These are phyloP conservation scores for Chrysopogon serrulatus DNA, from an alignment of 176 grass and related monocot species.

Conservation along the genomic window DNA sequence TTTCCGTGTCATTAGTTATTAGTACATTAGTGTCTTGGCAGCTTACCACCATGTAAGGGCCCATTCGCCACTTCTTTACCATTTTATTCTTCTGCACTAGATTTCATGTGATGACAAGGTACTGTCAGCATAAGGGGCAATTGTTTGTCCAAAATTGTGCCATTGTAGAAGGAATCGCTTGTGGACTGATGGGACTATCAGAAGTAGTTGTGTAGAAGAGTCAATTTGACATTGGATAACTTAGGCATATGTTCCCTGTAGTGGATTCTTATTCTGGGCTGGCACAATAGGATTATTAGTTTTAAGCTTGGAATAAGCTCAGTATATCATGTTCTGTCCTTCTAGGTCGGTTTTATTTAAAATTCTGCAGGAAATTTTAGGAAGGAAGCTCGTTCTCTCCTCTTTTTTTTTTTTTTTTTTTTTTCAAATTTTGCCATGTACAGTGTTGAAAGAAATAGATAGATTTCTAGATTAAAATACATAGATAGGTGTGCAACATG, in stretches of 20 bases:
- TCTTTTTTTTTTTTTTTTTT: no score
- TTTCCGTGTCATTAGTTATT: not conserved
- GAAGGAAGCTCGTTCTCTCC: not conserved
- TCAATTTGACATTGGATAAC: not conserved
- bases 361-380: not conserved
- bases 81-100: not conserved
- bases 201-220: not conserved
- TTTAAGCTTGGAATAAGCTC: not conserved
- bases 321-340: not conserved
- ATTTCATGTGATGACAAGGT: not conserved
- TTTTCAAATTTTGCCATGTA: not conserved
- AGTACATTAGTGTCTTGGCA: not conserved
- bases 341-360: not conserved
- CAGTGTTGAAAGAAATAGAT: not conserved
- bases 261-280: not conserved
- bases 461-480: not conserved
- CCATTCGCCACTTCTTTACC: not conserved
- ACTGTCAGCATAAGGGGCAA: not conserved
- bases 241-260: not conserved
- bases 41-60: not conserved
- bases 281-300: not conserved
- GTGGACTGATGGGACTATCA: not conserved
- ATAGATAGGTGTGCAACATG: not conserved
- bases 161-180: not conserved
- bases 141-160: not conserved